Evolutionary conservation across 2,329 filamentous ascomycete species (phyloP).

Genomic region (Fusarium gaditjirri): DNA sequence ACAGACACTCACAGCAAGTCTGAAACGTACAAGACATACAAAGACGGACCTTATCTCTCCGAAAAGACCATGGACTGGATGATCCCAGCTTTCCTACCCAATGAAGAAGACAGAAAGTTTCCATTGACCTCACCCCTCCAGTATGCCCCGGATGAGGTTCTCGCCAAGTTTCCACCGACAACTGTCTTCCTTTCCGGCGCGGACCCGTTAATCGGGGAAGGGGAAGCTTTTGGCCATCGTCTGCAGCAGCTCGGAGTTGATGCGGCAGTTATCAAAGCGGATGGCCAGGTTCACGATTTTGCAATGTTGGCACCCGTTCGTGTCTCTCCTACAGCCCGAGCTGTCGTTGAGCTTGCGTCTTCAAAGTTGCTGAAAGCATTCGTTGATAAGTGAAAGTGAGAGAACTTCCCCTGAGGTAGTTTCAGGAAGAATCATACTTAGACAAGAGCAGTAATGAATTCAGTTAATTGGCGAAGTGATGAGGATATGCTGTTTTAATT

Average conservation of each 20-base stretch:
- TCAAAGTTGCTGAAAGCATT: slow-evolving; percentile 3
- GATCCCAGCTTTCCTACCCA: slow-evolving; percentile 9
- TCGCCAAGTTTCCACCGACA: slow-evolving; percentile 11
- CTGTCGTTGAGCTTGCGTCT: slow-evolving; percentile 22
- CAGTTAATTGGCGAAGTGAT: rapidly evolving
- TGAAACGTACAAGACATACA: slow-evolving; percentile 11
- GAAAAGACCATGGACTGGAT: slow-evolving; percentile 36
- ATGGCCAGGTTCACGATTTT: slow-evolving; percentile 27
- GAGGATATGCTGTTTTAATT: background rate
- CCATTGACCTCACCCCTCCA: slow-evolving; percentile 19
- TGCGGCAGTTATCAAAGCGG: slow-evolving; percentile 7
- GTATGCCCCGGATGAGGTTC: slow-evolving; percentile 2
- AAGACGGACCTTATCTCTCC: slow-evolving; percentile 21
- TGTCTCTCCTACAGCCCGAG: slow-evolving; percentile 3
- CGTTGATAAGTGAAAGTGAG: background rate
- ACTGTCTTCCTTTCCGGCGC: slow-evolving; percentile 20
- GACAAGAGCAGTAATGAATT: too few species aligned
- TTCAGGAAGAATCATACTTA: too few species aligned
- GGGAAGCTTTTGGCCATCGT: slow-evolving; percentile 18
- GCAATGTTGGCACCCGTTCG: slow-evolving; percentile 12
- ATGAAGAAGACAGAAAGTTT: slow-evolving; percentile 9
- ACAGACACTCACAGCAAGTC: slow-evolving; percentile 26
- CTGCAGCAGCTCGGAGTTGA: slow-evolving; percentile 13
- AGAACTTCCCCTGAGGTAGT: rapidly evolving
- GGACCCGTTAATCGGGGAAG: slow-evolving; percentile 12